Conservation (phyloP, 805 yeast genomes). For the Candida ficus region DNA sequence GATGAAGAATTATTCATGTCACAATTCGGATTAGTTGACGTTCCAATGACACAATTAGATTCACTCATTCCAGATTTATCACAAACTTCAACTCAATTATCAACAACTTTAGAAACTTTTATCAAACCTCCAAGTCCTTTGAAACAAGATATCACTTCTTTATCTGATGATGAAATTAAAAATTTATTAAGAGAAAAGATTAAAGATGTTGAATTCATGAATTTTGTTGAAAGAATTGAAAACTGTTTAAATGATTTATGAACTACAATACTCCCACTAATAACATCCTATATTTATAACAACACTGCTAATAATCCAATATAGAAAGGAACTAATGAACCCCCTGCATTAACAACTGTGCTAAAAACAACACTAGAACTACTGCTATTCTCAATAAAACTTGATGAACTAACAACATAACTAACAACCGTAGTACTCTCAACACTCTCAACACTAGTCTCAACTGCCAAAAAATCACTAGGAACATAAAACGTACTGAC, state of each 20-base stretch:
- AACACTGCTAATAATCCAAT: conserved; percentile 9
- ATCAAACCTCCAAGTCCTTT: not conserved
- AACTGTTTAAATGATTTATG: conserved; percentile 15
- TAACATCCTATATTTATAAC: too few species aligned
- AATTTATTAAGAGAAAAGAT: conserved; percentile 16
- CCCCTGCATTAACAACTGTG: too few species aligned
- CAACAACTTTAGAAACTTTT: too few species aligned
- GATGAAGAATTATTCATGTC: too few species aligned
- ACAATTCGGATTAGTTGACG: too few species aligned
- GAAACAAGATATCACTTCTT: conserved; percentile 2
- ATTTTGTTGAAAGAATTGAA: conserved; percentile 23
- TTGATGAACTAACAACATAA: not conserved
- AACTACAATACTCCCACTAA: too few species aligned
- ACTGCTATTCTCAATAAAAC: too few species aligned
- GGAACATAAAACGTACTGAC: conserved; percentile 20
- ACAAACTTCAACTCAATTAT: too few species aligned
- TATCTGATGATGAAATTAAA: conserved; percentile 18
- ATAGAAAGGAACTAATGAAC: conserved; percentile 11
- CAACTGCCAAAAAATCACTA: conserved; percentile 17
- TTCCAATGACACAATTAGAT: too few species aligned
- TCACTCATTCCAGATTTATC: too few species aligned
- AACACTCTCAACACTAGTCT: not conserved
- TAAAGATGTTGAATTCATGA: conserved; percentile 20
- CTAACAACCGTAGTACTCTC: not conserved
- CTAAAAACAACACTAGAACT: too few species aligned